Percentiles rank a stretch among this genome's conserved stretches.
Evolutionary conservation across 495 filamentous ascomycete genomes (phyloP).

Genomic region (Penicillium bialowiezense): DNA sequence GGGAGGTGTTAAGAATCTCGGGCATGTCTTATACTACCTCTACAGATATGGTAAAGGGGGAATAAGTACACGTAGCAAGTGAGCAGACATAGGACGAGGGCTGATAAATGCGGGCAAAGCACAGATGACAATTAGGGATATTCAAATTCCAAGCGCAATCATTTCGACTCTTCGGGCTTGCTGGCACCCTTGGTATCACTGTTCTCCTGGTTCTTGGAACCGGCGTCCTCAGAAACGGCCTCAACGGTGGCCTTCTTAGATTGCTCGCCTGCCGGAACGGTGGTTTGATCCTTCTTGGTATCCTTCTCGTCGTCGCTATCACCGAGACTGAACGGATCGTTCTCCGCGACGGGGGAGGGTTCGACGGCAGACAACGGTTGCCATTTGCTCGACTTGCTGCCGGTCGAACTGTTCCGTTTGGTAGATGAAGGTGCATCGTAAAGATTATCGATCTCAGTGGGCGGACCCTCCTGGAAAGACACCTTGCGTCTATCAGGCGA

Average conservation of each 20-base stretch:
- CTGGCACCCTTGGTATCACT: conserved; percentile 17
- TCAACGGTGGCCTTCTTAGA: conserved; percentile 70
- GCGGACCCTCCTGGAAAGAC: conserved; percentile 71
- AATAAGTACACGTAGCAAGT: not conserved
- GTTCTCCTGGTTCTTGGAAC: conserved; percentile 18
- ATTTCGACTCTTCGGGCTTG: conserved; percentile 32
- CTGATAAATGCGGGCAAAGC: not conserved
- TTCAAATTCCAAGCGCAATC: conserved; percentile 11
- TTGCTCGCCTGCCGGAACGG: conserved; percentile 64
- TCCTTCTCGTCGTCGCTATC: conserved; percentile 95
- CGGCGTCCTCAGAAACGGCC: conserved; percentile 37
- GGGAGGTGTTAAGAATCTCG: not conserved
- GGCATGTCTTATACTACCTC: not conserved
- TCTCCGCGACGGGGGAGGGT: conserved; percentile 81
- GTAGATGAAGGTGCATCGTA: conserved; percentile 60
- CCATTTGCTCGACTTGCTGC: conserved; percentile 85
- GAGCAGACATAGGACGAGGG: not conserved
- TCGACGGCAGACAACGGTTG: conserved; percentile 87
- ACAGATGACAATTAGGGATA: conserved; percentile 1
- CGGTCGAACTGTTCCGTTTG: conserved; percentile 37
- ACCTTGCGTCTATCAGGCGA: conserved; percentile 68
- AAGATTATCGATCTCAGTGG: conserved; percentile 76
- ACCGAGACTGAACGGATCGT: conserved; percentile 93
- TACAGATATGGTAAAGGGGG: conserved; percentile 12
- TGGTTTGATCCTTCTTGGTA: conserved; percentile 62